Percentiles rank a stretch among this genome's conserved stretches.
Evolutionary conservation across 106 monocot species (phyloP).

Genomic region (Platanthera zijinensis): DNA sequence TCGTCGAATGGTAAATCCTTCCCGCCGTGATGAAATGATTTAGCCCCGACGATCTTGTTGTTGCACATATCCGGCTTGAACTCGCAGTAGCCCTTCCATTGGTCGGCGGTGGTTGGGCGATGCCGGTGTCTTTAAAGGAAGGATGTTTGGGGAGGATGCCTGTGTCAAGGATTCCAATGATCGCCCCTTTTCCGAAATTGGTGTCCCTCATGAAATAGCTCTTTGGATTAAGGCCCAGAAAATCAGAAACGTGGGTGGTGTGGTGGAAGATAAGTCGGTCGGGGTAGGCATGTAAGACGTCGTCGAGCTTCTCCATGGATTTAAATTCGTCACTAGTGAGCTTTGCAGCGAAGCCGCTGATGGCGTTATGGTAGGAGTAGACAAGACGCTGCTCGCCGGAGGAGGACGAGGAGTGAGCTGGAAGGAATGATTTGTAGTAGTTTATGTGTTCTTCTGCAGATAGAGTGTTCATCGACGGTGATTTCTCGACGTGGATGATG

Average conservation of each 20-base stretch:
- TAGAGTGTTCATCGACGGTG: neutral
- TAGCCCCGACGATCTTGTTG: constrained; percentile 26
- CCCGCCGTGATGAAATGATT: neutral
- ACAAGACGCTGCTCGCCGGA: constrained; percentile 16
- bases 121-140: constrained; percentile 9
- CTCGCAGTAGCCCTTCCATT: constrained; percentile 31
- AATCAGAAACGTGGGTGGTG: constrained; percentile 12
- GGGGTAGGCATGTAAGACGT: constrained; percentile 2
- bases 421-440: constrained; percentile 18
- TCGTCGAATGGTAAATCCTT: neutral
- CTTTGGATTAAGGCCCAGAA: neutral
- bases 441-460: neutral
- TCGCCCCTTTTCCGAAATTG: neutral
- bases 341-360: constrained; percentile 18
- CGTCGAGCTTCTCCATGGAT: constrained; percentile 2
- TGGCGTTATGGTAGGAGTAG: constrained; percentile 15
- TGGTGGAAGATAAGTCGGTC: constrained; percentile 9
- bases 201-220: constrained; percentile 6
- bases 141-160: constrained; percentile 8
- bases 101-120: constrained; percentile 12
- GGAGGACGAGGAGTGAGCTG: neutral
- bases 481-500: constrained; percentile 12
- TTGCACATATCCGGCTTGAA: constrained; percentile 24
- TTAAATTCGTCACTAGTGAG: constrained; percentile 7
- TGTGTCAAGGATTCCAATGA: constrained; percentile 11